Evolutionary conservation across 495 filamentous ascomycete species (phyloP), one percentile per base, ranked within the genome.

Genomic region (Neurospora terricola): DNA sequence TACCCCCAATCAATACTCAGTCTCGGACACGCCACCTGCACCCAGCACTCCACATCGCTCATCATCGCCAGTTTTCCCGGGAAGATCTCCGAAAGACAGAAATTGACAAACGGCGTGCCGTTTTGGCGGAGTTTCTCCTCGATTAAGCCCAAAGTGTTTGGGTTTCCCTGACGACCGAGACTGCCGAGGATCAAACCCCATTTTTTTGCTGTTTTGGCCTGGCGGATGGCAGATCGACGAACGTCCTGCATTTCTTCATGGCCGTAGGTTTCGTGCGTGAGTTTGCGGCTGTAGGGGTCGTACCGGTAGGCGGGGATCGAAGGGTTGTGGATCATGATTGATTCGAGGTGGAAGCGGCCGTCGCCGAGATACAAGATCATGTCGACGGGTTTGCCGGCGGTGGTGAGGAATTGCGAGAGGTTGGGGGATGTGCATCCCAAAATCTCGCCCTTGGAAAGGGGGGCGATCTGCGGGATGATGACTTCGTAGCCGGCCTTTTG

Each of bases 1-100:
- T 98, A 99, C 0, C 96, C 96, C 96, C 96, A 99, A 83, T 99
- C 96, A 73, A 99, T 99, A 80, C 94, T 97, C 77, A 99, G 77
- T 37, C 96, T 82, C 9, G 96, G 96, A 84, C 96, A 99, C 10
- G 96, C 96, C 54, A 99, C 93, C 82, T 99, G 96, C 40, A 98
- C 94, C 96, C 96, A 99, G 73, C 93, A 95, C 76, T 97, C 96
- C 7, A 99, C 91, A 79, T 98, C 94, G 36, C 79, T 76, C 93
- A 99, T 97, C 84, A 95, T 87, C 0, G 91, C 94, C 71, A 99
- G 82, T 80, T 99, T 99, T 0, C 93, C 94, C 0, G 96, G 96
- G 80, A 98, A 98, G 37, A 99, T 98, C 84, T 99, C 96, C 73
- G 90, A 93, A 3, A 99, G 84, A 4, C 98, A 82, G 2, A 99